Percentiles rank a stretch among this genome's conserved stretches.
Conservation (phyloP, 441 rosid genomes). For the Jatropha podagrica region DNA sequence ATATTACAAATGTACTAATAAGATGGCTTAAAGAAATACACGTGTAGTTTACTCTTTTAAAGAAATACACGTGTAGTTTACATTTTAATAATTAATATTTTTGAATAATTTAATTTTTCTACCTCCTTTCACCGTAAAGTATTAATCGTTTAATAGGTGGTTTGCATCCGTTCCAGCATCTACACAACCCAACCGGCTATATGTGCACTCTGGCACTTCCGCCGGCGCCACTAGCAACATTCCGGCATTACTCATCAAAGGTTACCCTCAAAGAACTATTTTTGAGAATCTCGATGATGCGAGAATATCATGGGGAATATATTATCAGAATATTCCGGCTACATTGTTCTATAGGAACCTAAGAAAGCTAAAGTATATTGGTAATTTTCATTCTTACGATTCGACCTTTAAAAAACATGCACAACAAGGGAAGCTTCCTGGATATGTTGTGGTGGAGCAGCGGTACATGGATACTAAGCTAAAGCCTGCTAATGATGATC, state of each 20-base stretch:
- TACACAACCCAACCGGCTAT: slow-evolving; percentile 83
- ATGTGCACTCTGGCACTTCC: slow-evolving; percentile 75
- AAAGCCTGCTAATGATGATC: slow-evolving; percentile 76
- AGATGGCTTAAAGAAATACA: too few species aligned
- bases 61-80: too few species aligned
- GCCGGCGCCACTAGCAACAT: slow-evolving; percentile 81
- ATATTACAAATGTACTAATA: too few species aligned
- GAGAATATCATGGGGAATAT: slow-evolving; percentile 65
- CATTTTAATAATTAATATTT: too few species aligned
- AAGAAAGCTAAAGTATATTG: slow-evolving; percentile 67
- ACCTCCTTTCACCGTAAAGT: too few species aligned
- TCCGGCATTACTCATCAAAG: slow-evolving; percentile 47
- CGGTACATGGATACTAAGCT: slow-evolving; percentile 57
- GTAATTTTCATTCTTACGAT: slow-evolving; percentile 51
- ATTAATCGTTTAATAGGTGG: slow-evolving; percentile 45
- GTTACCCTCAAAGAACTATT: slow-evolving; percentile 82
- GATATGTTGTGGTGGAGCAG: slow-evolving; percentile 78
- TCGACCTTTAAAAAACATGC: slow-evolving; percentile 52
- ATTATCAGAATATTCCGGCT: slow-evolving; percentile 81
- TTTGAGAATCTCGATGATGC: slow-evolving; percentile 63
- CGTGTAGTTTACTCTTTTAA: too few species aligned
- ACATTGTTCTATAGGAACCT: slow-evolving; percentile 62
- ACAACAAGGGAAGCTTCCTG: slow-evolving; percentile 56
- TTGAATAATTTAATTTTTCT: too few species aligned
- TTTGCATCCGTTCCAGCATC: slow-evolving; percentile 90